Evolutionary conservation across 768 basidiomycete genomes (phyloP), one percentile per base, ranked within the genome.

Genomic region (Amanita rimosa): DNA sequence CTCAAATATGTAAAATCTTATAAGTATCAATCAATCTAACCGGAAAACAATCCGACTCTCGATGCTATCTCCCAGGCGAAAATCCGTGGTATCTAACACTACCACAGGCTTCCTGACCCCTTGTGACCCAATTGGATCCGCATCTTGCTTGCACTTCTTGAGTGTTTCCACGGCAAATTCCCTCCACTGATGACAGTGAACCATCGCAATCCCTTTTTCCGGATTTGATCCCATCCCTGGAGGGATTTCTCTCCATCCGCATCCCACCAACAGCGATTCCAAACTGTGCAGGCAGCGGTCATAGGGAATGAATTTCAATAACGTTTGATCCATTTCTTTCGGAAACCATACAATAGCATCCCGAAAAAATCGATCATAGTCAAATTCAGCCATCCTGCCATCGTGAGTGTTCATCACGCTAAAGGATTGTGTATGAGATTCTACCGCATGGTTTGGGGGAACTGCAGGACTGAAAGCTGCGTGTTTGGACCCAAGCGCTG

Each of bases 221-320:
- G 37, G 21, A 21, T 34, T 33, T 13, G 19, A 11, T 19, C 31
- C 14, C 6, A 21, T 11, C 17, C 36, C 14, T 3, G 16, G 11
- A 10, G 46, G 22, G 4, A 16, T 26, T 38, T 22, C 36, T 22
- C 45, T 50, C 73, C 72, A 74, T 11, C 71, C 75, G 55, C 78
- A 78, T 2, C 67, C 74, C 3, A 57, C n/a, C 2, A 78, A 54
- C 6, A 79, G 51, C 1, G 74, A 64, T n/a, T 73, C 67, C 8
- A 79, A 47, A 1, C 67, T 66, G 52, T 72, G 69, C 7, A 75
- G 52, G 11, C 60, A 60, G 36, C 65, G 61, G 16, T 60, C 63
- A 1, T 49, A 53, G 3, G 67, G 62, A 10, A 75, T 51, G 7
- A 57, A 54, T 9, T 60, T 64, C 64, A 69, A 67, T 27, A 49